These are phyloP conservation scores for Venturia effusa DNA, from an alignment of 2,329 filamentous ascomycete species.

Conservation along the genomic window DNA sequence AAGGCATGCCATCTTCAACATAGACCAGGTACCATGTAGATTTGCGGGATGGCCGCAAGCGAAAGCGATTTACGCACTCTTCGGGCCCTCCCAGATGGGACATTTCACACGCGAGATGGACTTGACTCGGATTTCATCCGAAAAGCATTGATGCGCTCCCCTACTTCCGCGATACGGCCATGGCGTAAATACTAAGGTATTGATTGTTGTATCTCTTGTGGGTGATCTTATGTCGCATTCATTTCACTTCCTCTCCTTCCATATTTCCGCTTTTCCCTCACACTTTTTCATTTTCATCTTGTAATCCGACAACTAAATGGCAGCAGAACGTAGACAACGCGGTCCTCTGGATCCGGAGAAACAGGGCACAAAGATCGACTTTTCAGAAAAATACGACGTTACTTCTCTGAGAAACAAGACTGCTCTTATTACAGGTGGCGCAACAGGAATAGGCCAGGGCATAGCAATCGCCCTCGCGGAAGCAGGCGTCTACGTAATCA, in stretches of 20 bases:
- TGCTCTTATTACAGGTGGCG: slow-evolving; percentile 20
- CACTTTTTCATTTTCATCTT: neutral
- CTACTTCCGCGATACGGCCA: neutral
- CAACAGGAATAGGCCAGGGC: slow-evolving; percentile 18
- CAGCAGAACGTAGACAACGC: neutral
- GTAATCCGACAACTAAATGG: neutral
- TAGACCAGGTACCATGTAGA: neutral
- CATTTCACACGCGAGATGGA: neutral
- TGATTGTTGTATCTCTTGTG: neutral
- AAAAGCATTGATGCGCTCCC: neutral
- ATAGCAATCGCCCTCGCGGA: slow-evolving; percentile 17
- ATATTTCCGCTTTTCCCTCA: neutral
- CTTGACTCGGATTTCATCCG: neutral
- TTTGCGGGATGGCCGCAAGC: neutral
- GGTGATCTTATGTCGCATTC: neutral
- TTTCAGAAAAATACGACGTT: slow-evolving; percentile 14
- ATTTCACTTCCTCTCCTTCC: neutral
- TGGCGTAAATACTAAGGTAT: neutral
- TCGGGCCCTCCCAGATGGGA: neutral
- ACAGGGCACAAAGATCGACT: slow-evolving; percentile 12
- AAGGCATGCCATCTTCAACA: neutral
- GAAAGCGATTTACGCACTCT: neutral
- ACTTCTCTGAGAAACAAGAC: slow-evolving; percentile 16
- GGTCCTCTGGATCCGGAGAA: neutral
- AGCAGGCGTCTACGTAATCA: slow-evolving; percentile 12